Base-by-base conservation (phyloP, 768 basidiomycete species). In the Pleurotus eryngii region DNA sequence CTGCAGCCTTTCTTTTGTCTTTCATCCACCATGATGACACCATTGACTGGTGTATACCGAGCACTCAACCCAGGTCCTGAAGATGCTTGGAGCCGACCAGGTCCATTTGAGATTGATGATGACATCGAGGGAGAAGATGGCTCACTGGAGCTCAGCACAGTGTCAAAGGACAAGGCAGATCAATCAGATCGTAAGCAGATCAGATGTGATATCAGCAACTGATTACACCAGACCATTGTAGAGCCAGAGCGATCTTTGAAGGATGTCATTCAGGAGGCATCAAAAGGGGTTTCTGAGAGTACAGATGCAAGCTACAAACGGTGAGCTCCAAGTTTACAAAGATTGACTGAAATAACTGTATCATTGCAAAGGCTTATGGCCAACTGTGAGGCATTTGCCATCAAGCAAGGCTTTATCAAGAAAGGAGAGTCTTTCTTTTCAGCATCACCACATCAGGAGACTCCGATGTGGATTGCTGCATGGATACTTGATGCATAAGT, bases 241-340 rank as follows among this genome's bases (percentile, higher is more conserved):
- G 22, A 22, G 22, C 9, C 47, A 18, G 7, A 3, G 22, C 22
- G 24, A 22, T 18, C 47, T 11, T 42, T 65, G 11, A 47, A 57
- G 18, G 15, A 17, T 8, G 63, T 65, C 27, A 58, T 67, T 37
- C 55, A 42, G 24, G 59, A 58, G 45, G 68, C 66, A 1, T 70
- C 68, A 11, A 71, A 72, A 46, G 68, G 71, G 12, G 65, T 74
- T 24, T 61, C 65, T 1, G 66, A 73, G 12, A 58, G 60, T 20
- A 72, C 68, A 6, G 63, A 70, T 55, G 49, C 55, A 0, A 65
- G 69, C 20, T 73, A 74, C 59, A 60, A 59, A 47, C 53, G 66
- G 74, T 72, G 38, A 17, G 63, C 39, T 42, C 39, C 9, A 42
- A 18, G 38, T 30, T 22, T 22, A 3, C 22, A 22, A 9, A 17